Evolutionary conservation across 306 rosid genomes (phyloP), one percentile per base, ranked within the genome.

Genomic region (Phaseolus lunatus): DNA sequence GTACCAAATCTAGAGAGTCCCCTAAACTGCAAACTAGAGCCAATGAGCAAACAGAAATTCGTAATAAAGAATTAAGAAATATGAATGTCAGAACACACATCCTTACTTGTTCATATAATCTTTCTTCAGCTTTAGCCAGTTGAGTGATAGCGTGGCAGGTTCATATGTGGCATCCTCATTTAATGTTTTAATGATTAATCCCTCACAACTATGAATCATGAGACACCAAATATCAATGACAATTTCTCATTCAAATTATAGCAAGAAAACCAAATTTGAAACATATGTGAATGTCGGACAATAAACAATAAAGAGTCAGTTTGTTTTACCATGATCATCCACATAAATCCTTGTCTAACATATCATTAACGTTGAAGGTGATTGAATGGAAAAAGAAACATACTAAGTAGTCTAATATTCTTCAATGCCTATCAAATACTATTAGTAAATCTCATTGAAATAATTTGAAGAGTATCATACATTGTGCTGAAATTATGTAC

Each of bases 81-180:
- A 37, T 47, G 44, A 13, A 68, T 26, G 65, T 61, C 23, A 43
- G 48, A 43, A 43, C 48, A 43, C 47, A 41, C 31, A 58, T 11
- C 78, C 94, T 84, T 82, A 88, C 97, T 75, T 88, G 0, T 92
- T 92, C 82, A 95, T 43, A 82, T 95, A 92, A 82, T 95, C 97
- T 85, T 95, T 94, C 93, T 94, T 94, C 88, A 94, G 81, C 75
- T 94, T 94, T 84, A 94, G 86, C 97, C 98, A 95, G 80, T 95
- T 95, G 67, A 67, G 92, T 8, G 99, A 95, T 53, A 97, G 81
- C 84, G 76, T 92, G 82, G 97, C 84, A 81, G 99, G 97, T 85
- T 95, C 99, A 58, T 95, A 95, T 5, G 99, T 90, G 57, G 99
- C 91, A 72, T 95, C 99, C 78, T 87, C 89, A 67, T 82, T 47